phyloP scores from a whole-genome alignment of 1,139 yeast species.

The Arxiozyma bovina region DNA sequence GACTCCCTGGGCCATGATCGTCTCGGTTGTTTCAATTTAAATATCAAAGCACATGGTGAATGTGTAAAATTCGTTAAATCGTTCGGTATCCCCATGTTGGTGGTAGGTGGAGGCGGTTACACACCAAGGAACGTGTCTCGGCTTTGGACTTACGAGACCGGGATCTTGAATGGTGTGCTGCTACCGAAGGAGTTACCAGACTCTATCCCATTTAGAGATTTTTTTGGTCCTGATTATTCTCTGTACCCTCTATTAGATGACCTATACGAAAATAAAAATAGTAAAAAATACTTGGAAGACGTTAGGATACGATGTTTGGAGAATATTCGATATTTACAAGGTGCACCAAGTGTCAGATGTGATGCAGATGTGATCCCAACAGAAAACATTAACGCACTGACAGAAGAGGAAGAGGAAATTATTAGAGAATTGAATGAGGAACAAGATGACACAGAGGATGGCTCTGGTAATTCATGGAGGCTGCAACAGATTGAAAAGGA shows the following conservation, averaged over 20 bases:
- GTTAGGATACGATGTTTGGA: constrained; percentile 71
- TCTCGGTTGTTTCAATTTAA: constrained; percentile 85
- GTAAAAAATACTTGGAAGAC: constrained; percentile 74
- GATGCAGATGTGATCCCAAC: constrained; percentile 76
- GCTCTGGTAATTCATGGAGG: constrained; percentile 21
- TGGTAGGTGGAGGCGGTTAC: constrained; percentile 96
- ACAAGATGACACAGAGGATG: constrained; percentile 31
- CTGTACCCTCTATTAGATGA: constrained; percentile 88
- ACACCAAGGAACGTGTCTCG: constrained; percentile 93
- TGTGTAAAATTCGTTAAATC: constrained; percentile 82
- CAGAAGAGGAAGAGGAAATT: constrained; percentile 39
- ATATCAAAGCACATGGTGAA: constrained; percentile 89
- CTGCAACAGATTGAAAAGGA: constrained; percentile 35
- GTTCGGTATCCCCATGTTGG: constrained; percentile 82
- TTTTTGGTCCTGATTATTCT: constrained; percentile 89
- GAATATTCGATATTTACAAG: constrained; percentile 69
- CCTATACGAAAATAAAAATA: constrained; percentile 77
- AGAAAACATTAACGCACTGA: constrained; percentile 51
- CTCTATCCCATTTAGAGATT: constrained; percentile 69
- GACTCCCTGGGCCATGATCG: constrained; percentile 92
- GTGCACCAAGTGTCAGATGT: constrained; percentile 95
- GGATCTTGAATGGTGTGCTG: constrained; percentile 70
- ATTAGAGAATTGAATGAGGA: constrained; percentile 45
- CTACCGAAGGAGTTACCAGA: constrained; percentile 71
- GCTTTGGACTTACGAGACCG: constrained; percentile 92